Conservation (phyloP, 169 alveolate genomes). For the Cryptosporidium felis region DNA sequence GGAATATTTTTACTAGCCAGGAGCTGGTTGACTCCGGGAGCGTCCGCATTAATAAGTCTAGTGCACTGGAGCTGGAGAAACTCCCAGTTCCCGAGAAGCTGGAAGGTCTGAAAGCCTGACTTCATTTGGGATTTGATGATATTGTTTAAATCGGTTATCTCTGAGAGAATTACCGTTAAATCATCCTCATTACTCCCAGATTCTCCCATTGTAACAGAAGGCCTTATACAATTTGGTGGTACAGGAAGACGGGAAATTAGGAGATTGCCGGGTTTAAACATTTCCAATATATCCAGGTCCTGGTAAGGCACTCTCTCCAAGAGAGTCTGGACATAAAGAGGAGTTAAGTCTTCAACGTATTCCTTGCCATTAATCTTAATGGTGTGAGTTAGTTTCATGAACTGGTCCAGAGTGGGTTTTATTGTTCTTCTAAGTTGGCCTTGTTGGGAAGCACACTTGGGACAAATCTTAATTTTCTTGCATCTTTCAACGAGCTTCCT, state of each 20-base stretch:
- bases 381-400: slow-evolving; percentile 85
- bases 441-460: slow-evolving; percentile 84
- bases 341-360: slow-evolving; percentile 88
- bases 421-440: slow-evolving; percentile 84
- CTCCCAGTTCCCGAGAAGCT: slow-evolving; percentile 87
- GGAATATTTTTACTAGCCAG: slow-evolving; percentile 79
- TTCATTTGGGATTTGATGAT: slow-evolving; percentile 83
- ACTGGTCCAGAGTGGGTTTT: slow-evolving; percentile 86
- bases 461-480: slow-evolving; percentile 82
- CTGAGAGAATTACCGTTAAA: slow-evolving; percentile 90
- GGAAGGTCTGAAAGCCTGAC: slow-evolving; percentile 86
- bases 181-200: slow-evolving; percentile 94
- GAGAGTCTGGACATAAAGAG: slow-evolving; percentile 87
- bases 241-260: slow-evolving; percentile 90
- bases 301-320: slow-evolving; percentile 89
- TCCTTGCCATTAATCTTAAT: slow-evolving; percentile 77
- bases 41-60: slow-evolving; percentile 90
- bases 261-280: slow-evolving; percentile 91
- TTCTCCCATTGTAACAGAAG: slow-evolving; percentile 92
- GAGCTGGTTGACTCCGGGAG: slow-evolving; percentile 90
- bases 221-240: slow-evolving; percentile 97
- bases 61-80: slow-evolving; percentile 88
- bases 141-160: slow-evolving; percentile 85
- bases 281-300: slow-evolving; percentile 90
- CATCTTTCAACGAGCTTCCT: slow-evolving; percentile 84